These are phyloP conservation scores for Gaeumannomyces tritici DNA, from an alignment of 2,329 filamentous ascomycete genomes.

Conservation along the genomic window DNA sequence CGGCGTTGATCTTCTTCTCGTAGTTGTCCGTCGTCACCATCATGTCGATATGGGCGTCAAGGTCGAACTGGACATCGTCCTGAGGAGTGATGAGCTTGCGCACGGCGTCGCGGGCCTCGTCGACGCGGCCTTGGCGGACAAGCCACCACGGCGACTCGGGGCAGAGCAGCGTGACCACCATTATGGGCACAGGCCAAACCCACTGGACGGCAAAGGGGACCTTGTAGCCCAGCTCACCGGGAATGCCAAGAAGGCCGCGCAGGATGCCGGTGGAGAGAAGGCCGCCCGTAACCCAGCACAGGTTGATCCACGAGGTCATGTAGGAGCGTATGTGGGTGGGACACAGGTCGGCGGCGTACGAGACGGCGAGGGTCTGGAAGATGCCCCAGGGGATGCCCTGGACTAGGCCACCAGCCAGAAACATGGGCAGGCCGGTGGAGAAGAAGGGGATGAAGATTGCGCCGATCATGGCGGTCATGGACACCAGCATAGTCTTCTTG, in stretches of 20 bases:
- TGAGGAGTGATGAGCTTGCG: conserved; percentile 29
- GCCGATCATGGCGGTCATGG: conserved; percentile 32
- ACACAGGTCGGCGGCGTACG: conserved; percentile 13
- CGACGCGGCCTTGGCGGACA: conserved; percentile 28
- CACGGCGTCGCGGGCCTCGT: conserved; percentile 30
- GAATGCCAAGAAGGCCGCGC: conserved; percentile 7
- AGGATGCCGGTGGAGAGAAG: conserved; percentile 9
- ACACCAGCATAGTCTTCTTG: conserved; percentile 37
- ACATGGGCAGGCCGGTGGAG: conserved; percentile 9
- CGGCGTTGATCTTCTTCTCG: conserved; percentile 17
- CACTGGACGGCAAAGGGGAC: conserved; percentile 35
- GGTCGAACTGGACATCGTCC: conserved; percentile 20
- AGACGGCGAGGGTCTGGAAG: conserved; percentile 12
- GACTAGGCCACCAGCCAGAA: conserved; percentile 11
- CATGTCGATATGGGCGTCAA: conserved; percentile 39
- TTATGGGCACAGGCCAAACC: conserved; percentile 36
- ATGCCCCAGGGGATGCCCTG: conserved; percentile 12
- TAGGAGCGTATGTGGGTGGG: conserved; percentile 8
- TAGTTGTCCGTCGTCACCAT: conserved; percentile 37
- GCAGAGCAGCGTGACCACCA: conserved; percentile 34
- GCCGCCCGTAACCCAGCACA: conserved; percentile 13
- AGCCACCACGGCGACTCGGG: conserved; percentile 44
- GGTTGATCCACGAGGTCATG: conserved; percentile 12
- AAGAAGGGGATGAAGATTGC: conserved; percentile 28
- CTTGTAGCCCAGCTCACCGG: conserved; percentile 8